These are phyloP conservation scores for Penstemon newberryi DNA, from an alignment of 257 asterid species.

Conservation along the genomic window DNA sequence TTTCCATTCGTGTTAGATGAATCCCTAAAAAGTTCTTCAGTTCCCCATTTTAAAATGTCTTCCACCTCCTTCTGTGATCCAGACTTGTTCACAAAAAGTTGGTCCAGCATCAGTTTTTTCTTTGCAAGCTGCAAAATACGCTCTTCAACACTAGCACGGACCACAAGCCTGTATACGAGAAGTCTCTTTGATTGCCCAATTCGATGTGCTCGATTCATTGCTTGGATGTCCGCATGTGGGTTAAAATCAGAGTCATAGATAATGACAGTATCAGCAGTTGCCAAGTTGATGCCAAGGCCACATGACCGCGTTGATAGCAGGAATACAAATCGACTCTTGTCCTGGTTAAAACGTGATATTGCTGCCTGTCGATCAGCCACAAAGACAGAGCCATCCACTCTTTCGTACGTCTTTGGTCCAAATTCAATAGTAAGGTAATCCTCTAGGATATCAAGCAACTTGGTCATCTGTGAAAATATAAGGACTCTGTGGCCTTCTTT, in stretches of 20 bases:
- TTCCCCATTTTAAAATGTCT: conserved; percentile 95
- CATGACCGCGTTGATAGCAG: conserved; percentile 93
- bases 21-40: conserved; percentile 92
- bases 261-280: conserved; percentile 96
- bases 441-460: conserved; percentile 91
- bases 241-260: conserved; percentile 97
- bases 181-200: conserved; percentile 95
- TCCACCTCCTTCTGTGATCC: conserved; percentile 96
- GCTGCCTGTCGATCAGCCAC: conserved; percentile 91
- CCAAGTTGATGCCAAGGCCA: conserved; percentile 99
- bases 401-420: conserved; percentile 88
- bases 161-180: conserved; percentile 93
- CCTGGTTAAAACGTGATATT: conserved; percentile 94
- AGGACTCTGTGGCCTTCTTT: conserved; percentile 93
- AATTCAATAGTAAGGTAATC: conserved; percentile 88
- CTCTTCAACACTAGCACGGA: conserved; percentile 99
- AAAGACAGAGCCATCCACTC: conserved; percentile 97
- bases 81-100: conserved; percentile 89
- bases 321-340: conserved; percentile 87
- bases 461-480: conserved; percentile 96
- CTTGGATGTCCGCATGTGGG: conserved; percentile 99
- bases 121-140: conserved; percentile 98
- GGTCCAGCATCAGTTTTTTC: conserved; percentile 97
- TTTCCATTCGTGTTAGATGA: conserved; percentile 48
- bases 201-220: conserved; percentile 98